A percentile compares a stretch with the other conserved stretches of the same genome.
These are phyloP conservation scores for Fraxinus ornus DNA, from an alignment of 305 asterid species.

Conservation along the genomic window DNA sequence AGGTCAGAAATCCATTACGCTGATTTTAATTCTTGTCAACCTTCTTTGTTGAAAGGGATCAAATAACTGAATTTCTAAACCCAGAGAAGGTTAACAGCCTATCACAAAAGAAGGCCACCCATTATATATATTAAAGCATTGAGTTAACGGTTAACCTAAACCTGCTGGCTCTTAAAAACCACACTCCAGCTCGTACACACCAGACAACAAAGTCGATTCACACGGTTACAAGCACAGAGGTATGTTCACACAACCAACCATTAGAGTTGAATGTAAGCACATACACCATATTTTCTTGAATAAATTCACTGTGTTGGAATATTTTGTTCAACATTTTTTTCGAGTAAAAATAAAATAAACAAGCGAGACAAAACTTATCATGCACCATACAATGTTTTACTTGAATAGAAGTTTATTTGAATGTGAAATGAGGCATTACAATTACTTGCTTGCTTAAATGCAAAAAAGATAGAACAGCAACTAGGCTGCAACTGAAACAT, in stretches of 20 bases:
- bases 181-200: background rate
- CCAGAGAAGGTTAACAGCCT: background rate
- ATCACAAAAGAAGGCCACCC: background rate
- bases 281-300: background rate
- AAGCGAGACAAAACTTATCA: background rate
- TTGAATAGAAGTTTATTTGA: background rate
- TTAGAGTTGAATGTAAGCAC: background rate
- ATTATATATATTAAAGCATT: background rate
- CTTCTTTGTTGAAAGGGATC: background rate
- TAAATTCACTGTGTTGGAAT: background rate
- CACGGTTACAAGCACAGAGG: background rate
- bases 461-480: background rate
- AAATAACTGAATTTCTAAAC: slow-evolving; percentile 17
- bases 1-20: background rate
- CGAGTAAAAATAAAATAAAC: background rate
- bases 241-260: slow-evolving; percentile 5
- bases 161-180: background rate
- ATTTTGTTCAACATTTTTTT: background rate
- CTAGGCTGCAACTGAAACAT: background rate
- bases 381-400: background rate
- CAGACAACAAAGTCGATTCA: background rate
- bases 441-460: background rate
- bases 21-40: background rate
- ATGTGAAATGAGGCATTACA: background rate
- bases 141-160: background rate